Evolutionary conservation across 768 basidiomycete species (phyloP), one percentile per base, ranked within the genome.

Genomic region (Naganishia antarctica): DNA sequence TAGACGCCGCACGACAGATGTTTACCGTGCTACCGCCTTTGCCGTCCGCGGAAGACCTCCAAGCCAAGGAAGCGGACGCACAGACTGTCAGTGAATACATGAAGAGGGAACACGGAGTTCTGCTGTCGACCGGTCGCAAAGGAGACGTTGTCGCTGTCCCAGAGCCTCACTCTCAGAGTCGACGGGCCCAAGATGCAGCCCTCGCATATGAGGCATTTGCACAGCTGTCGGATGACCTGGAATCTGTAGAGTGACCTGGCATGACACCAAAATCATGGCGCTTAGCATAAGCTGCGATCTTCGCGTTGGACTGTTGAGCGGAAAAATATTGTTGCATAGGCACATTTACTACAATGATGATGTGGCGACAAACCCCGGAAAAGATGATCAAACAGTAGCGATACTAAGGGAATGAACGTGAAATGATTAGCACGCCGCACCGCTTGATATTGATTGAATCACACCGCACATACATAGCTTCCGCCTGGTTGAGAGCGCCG

Each of bases 401-500:
- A 57, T 57, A 26, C 53, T 57, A 23, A n/a, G n/a, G n/a, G n/a
- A n/a, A n/a, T n/a, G n/a, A n/a, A n/a, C n/a, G 1, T 9, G 31
- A 34, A 16, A 50, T 21, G 29, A 31, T 37, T 31, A 25, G 8
- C 34, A 25, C 11, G 21, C 50, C 28, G 50, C 31, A n/a, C n/a
- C n/a, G n/a, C n/a, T n/a, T n/a, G n/a, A n/a, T 31, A 8, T 40
- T 40, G 37, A 8, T 8, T 40, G 13, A 12, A 15, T 5, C 6
- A 44, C 43, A 21, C n/a, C n/a, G 11, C 13, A 25, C 62, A 40
- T 63, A 63, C 62, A 77, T 77, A 8, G 74, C 90, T 79, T 98
- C 94, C 13, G 93, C 93, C 82, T 96, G 92, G 79, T 93, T 93
- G 65, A 99, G 83, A 26, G 94, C 96, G 45, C 85, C 82, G 60